Conservation (phyloP, 2,329 filamentous ascomycete species). For the Cladosporium sp. region DNA sequence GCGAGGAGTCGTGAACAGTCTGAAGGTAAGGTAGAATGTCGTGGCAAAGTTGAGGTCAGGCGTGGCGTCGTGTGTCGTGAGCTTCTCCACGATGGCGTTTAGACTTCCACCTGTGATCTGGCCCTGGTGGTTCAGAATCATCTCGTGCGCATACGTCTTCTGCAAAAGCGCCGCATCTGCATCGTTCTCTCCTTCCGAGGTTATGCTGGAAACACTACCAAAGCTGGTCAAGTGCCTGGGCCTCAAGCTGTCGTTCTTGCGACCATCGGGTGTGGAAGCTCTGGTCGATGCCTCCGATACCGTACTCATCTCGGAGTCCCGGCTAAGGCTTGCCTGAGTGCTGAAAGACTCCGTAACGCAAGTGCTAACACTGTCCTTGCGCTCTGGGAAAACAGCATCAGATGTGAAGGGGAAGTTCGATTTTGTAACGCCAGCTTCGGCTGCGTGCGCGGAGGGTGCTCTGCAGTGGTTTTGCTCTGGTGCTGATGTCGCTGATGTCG, state of each 20-base stretch:
- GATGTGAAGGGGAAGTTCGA: conserved; percentile 13
- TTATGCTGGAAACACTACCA: conserved; percentile 61
- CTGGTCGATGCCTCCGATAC: conserved; percentile 79
- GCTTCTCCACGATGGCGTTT: conserved; percentile 83
- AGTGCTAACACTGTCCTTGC: conserved; percentile 65
- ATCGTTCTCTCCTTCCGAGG: conserved; percentile 68
- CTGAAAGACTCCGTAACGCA: conserved; percentile 74
- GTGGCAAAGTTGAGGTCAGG: conserved; percentile 89
- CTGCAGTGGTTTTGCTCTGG: not conserved
- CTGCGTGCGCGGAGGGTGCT: not conserved
- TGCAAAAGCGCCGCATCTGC: conserved; percentile 81
- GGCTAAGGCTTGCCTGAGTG: conserved; percentile 66
- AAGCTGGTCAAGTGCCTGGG: conserved; percentile 57
- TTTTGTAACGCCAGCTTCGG: conserved; percentile 12
- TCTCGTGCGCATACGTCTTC: conserved; percentile 84
- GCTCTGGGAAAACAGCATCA: conserved; percentile 17
- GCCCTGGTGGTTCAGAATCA: conserved; percentile 90
- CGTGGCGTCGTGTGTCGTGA: conserved; percentile 88
- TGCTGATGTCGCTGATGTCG: not conserved
- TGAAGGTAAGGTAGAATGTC: conserved; percentile 93
- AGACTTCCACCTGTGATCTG: conserved; percentile 91
- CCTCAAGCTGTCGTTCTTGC: conserved; percentile 46
- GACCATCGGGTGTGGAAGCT: conserved; percentile 76
- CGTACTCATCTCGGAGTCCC: conserved; percentile 75
- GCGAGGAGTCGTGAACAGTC: conserved; percentile 78